Evolutionary conservation across 306 rosid species (phyloP).

Genomic region (Fragaria vesca): DNA sequence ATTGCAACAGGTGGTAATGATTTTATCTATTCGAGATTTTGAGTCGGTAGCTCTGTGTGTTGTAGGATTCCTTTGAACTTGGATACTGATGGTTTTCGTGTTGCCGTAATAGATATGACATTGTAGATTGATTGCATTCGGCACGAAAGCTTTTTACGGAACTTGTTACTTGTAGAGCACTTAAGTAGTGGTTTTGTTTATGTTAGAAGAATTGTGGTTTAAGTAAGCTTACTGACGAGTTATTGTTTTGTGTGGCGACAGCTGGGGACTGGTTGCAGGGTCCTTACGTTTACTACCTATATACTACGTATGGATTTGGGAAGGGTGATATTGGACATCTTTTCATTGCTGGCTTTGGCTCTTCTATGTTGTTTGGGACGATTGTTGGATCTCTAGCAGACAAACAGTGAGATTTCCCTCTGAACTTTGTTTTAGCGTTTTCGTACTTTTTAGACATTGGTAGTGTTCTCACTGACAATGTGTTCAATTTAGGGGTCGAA

Average conservation of each 20-base stretch:
- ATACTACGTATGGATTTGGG: constrained; percentile 78
- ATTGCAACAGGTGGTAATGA: neutral
- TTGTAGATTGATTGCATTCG: neutral
- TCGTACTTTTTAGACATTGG: neutral
- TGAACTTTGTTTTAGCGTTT: constrained; percentile 6
- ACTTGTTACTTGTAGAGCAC: neutral
- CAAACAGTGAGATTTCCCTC: constrained; percentile 71
- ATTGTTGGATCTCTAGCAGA: constrained; percentile 99
- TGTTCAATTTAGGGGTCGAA: constrained; percentile 71
- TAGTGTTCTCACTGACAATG: neutral
- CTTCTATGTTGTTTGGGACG: constrained; percentile 97
- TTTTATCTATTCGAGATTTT: neutral
- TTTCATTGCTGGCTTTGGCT: constrained; percentile 98
- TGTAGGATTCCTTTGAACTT: neutral
- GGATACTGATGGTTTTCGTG: no score
- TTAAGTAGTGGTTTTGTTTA: neutral
- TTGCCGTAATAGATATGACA: neutral
- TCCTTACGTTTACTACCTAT: constrained; percentile 95
- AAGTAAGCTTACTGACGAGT: neutral
- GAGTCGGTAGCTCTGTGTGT: neutral
- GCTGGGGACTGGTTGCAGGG: constrained; percentile 99
- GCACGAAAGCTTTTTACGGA: no score
- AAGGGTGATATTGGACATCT: constrained; percentile 98
- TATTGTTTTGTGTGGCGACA: constrained; percentile 34
- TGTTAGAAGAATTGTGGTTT: neutral